phyloP scores from a whole-genome alignment of 768 basidiomycete genomes.

The Leucocoprinus sp. region DNA sequence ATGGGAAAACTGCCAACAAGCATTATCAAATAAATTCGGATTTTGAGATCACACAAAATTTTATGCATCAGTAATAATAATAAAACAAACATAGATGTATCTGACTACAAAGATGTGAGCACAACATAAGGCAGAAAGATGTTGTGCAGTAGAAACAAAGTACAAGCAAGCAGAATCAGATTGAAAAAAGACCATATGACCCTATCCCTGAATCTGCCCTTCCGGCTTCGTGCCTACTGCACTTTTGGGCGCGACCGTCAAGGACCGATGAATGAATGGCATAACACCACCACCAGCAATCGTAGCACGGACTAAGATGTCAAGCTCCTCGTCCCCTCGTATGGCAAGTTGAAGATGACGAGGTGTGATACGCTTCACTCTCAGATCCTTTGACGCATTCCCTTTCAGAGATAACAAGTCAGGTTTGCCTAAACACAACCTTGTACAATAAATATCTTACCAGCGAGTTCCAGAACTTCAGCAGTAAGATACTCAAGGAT shows the following conservation, averaged over 20 bases:
- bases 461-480: slow-evolving; percentile 92
- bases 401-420: slow-evolving; percentile 37
- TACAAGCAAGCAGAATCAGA: background rate
- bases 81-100: background rate
- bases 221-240: slow-evolving; percentile 38
- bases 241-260: slow-evolving; percentile 48
- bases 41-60: background rate
- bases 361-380: slow-evolving; percentile 94
- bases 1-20: slow-evolving; percentile 6
- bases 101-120: slow-evolving; percentile 6
- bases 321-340: slow-evolving; percentile 96
- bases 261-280: slow-evolving; percentile 83
- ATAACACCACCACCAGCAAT: slow-evolving; percentile 87
- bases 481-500: slow-evolving; percentile 95
- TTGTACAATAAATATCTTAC: slow-evolving; percentile 34
- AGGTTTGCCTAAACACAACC: background rate
- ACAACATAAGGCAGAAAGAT: background rate
- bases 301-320: slow-evolving; percentile 87
- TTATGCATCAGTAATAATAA: slow-evolving; percentile 8
- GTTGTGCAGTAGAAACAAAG: slow-evolving; percentile 2
- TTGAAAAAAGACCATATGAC: background rate
- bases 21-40: background rate
- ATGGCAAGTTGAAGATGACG: slow-evolving; percentile 95
- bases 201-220: slow-evolving; percentile 2
- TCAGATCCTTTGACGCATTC: slow-evolving; percentile 95